A percentile compares a stretch with the other conserved stretches of the same genome.
Conservation (phyloP, 2,329 filamentous ascomycete genomes). For the Dactylellina drechsleri region DNA sequence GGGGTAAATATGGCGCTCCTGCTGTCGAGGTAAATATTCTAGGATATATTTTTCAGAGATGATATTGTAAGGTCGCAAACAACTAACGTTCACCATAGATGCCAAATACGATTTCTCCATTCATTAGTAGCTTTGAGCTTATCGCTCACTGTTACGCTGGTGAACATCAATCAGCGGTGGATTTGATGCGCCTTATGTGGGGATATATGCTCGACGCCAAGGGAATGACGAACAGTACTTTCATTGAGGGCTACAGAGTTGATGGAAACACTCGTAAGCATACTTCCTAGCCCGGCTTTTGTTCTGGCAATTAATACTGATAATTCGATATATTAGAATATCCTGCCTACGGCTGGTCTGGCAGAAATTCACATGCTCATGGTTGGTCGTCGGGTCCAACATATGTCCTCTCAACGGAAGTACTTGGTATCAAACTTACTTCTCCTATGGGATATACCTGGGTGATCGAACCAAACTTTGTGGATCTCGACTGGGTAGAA, state of each 20-base stretch:
- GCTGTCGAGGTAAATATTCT: constrained; percentile 61
- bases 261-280: constrained; percentile 60
- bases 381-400: constrained; percentile 67
- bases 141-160: constrained; percentile 63
- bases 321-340: constrained; percentile 56
- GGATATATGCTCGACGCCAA: constrained; percentile 62
- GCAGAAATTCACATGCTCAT: constrained; percentile 66
- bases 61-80: background rate
- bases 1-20: constrained; percentile 65
- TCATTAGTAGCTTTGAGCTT: constrained; percentile 63
- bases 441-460: constrained; percentile 61
- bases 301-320: constrained; percentile 1
- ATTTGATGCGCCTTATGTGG: constrained; percentile 61
- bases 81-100: constrained; percentile 26
- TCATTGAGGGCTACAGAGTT: constrained; percentile 63
- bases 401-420: constrained; percentile 63
- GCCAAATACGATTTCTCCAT: constrained; percentile 62
- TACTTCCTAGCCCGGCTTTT: background rate
- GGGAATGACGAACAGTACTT: constrained; percentile 63
- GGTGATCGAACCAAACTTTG: constrained; percentile 62
- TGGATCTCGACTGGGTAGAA: constrained; percentile 62
- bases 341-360: constrained; percentile 60
- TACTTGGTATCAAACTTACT: constrained; percentile 64
- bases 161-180: constrained; percentile 61
- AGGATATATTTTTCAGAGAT: background rate